Evolutionary conservation across 805 yeast species (phyloP).

Genomic region (Wickerhamia fluorescens): DNA sequence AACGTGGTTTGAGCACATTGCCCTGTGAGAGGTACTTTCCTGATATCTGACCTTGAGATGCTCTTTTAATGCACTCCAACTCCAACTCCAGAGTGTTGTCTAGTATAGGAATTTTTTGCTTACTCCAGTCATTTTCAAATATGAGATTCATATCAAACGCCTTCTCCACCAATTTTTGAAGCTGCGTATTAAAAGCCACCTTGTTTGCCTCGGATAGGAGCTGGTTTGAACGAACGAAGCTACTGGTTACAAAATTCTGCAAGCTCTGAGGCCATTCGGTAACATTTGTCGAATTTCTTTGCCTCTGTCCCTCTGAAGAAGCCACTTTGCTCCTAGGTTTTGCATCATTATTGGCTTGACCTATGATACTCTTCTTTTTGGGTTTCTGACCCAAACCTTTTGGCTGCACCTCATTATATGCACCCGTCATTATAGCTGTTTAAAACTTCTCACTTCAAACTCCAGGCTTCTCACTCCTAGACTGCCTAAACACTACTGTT

Average conservation of each 20-base stretch:
- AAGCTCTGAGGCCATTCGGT: constrained; percentile 61
- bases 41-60: constrained; percentile 6
- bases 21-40: constrained; percentile 1
- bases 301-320: no score
- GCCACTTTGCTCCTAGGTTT: no score
- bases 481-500: no score
- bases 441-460: no score
- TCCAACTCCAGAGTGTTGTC: constrained; percentile 11
- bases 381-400: constrained; percentile 3
- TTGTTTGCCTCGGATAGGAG: constrained; percentile 29
- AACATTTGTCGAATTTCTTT: no score
- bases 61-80: constrained; percentile 7
- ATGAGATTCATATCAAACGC: constrained; percentile 41
- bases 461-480: no score
- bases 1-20: no score
- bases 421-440: constrained; percentile 2
- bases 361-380: no score
- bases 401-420: constrained; percentile 22
- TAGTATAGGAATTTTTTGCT: constrained; percentile 42
- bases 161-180: constrained; percentile 40
- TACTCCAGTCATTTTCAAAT: constrained; percentile 48
- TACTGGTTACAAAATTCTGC: constrained; percentile 41
- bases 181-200: constrained; percentile 39
- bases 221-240: constrained; percentile 36
- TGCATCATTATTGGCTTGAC: no score